Base-by-base conservation (phyloP, 805 yeast species). In the Clavispora santaluciae region DNA sequence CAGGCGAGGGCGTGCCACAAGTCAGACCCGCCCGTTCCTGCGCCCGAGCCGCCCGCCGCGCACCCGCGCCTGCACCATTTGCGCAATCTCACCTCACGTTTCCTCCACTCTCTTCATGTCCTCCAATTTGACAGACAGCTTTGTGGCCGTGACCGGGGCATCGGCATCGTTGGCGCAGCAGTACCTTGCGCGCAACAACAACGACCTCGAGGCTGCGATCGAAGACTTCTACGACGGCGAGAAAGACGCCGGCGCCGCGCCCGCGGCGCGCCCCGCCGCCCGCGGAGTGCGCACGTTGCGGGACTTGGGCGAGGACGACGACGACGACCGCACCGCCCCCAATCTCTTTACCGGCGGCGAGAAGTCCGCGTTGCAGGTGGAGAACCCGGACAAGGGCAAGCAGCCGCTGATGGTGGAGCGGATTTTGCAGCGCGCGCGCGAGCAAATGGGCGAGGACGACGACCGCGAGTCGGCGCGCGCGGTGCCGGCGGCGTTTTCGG, bases 331-430 rank as follows among this genome's bases (percentile, higher is more conserved):
- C 28, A 75, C 82, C 42, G 57, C 63, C 39, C 61, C 60, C 22
- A 78, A 80, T 53, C 75, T 80, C 45, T 81, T 76, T 61, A 82
- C 86, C 1, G 81, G 81, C 12, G 87, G 75, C 18, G 90, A 84
- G 58, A 85, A 86, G 43, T 83, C 90, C 1, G 93, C 81, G 4
- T 66, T 86, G 48, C 85, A 83, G 58, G 90, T 86, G 16, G 87
- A 86, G 51, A 85, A 85, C 54, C 93, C 93, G 18, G 70, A 70
- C 48, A 64, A 64, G 42, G 61, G 68, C 43, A 63, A 62, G 33
- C 39, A 65, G 68, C 53, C 72, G 68, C 49, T 64, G 67, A 58
- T 85, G 28, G 66, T 85, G 43, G 83, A 79, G 47, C 82, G 81
- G 55, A 89, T 90, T 5, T 78, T 80, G 55, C 72, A 74, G 48